Percentiles rank a stretch among this genome's conserved stretches.
Conservation (phyloP, 495 filamentous ascomycete genomes). For the Penicillium robsamsonii region DNA sequence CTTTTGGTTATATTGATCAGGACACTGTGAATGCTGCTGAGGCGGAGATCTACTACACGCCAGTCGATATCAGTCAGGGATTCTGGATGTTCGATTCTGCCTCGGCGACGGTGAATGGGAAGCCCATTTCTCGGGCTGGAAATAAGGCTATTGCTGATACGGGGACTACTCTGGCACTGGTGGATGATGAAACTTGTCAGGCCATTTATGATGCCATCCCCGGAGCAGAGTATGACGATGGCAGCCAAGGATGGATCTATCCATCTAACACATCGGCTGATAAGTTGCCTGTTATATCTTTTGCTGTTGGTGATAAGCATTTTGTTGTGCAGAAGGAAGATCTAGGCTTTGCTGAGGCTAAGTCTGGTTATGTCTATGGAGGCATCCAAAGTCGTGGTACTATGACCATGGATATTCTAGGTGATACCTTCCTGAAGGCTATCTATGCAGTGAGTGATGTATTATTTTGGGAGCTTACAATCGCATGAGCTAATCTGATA, state of each 20-base stretch:
- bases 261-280: slow-evolving; percentile 55
- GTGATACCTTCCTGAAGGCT: slow-evolving; percentile 72
- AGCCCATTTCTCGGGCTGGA: slow-evolving; percentile 51
- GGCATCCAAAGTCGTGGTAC: slow-evolving; percentile 71
- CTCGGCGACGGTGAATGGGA: slow-evolving; percentile 59
- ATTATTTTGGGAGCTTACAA: neutral
- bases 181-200: slow-evolving; percentile 63
- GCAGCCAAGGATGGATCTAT: slow-evolving; percentile 67
- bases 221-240: slow-evolving; percentile 60
- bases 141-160: slow-evolving; percentile 83
- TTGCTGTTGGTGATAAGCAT: slow-evolving; percentile 65
- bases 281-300: slow-evolving; percentile 62
- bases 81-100: slow-evolving; percentile 71
- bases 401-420: slow-evolving; percentile 69
- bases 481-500: neutral
- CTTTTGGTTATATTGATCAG: slow-evolving; percentile 75
- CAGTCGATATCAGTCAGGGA: slow-evolving; percentile 65
- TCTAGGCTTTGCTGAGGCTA: slow-evolving; percentile 61
- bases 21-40: slow-evolving; percentile 55
- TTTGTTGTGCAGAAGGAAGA: slow-evolving; percentile 73
- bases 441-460: slow-evolving; percentile 63
- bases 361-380: slow-evolving; percentile 62
- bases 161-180: slow-evolving; percentile 69
- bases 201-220: slow-evolving; percentile 69
- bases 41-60: slow-evolving; percentile 59